Evolutionary conservation across 371 early-diverging fungal genomes (phyloP), one percentile per base, ranked within the genome.

Genomic region (Mortierella sp.): DNA sequence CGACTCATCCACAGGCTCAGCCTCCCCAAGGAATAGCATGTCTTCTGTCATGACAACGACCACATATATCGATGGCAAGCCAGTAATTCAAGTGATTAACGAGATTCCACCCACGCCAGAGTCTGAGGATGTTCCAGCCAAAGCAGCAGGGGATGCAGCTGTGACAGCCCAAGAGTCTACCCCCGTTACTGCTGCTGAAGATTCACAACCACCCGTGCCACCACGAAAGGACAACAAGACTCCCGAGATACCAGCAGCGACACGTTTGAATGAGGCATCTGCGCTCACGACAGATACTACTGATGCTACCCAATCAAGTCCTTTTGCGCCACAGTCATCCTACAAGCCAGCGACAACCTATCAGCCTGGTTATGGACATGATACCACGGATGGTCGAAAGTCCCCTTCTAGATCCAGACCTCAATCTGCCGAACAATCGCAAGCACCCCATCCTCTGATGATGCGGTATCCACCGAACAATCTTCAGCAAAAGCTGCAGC

Each of bases 51-150:
- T 63, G 14, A 64, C 74, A 1, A 74, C 74, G 8, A 50, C 64
- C 16, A 74, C 76, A 28, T 74, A 74, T 58, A 54, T 74, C 47
- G 70, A 74, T 30, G 76, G 76, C 9, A 46, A 64, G n/a, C 65
- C 76, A 4, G 51, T 56, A 14, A 62, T 74, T 30, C 43, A 64
- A 13, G 55, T 51, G 10, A 74, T 74, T 18, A 68, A 74, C n/a
- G 70, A 74, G 54, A 74, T 74, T n/a, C 76, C 76, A 41, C 76
- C 76, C 23, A 74, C 76, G 0, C 76, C 76, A 19, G 70, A 69
- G 19, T 31, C n/a, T 13, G 70, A 68, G 38, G 24, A 68, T 46
- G 62, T 55, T 14, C 69, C 76, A 1, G 54, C 26, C 14, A 42
- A 53, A 26, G 27, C 26, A 41, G 18, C 8, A 2, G 39, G 23